These are phyloP conservation scores for Boletellus deceptivus DNA, from an alignment of 1,284 basidiomycete species.

Conservation along the genomic window DNA sequence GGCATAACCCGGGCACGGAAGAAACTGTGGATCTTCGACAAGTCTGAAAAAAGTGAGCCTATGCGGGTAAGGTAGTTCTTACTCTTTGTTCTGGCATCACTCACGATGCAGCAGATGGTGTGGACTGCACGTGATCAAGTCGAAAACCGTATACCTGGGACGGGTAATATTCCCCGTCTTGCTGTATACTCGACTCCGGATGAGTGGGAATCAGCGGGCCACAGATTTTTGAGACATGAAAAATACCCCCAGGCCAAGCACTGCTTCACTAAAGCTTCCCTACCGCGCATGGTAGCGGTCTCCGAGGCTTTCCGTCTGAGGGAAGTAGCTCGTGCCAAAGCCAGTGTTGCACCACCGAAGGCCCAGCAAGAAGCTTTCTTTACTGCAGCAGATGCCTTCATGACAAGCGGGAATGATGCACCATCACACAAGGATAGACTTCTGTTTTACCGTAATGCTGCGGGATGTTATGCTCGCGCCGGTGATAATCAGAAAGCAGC, in stretches of 20 bases:
- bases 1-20: conserved; percentile 67
- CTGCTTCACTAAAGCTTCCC: conserved; percentile 56
- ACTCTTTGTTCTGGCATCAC: not conserved
- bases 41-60: conserved; percentile 52
- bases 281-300: conserved; percentile 44
- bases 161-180: conserved; percentile 43
- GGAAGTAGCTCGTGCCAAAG: conserved; percentile 37
- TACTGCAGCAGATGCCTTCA: conserved; percentile 50
- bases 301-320: conserved; percentile 46
- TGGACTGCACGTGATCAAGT: conserved; percentile 47
- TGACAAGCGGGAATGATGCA: conserved; percentile 37
- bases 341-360: conserved; percentile 16
- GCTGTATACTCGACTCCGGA: conserved; percentile 46
- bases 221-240: conserved; percentile 51
- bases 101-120: conserved; percentile 38
- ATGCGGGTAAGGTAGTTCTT: conserved; percentile 46
- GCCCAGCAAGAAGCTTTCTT: conserved; percentile 39
- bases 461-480: conserved; percentile 50
- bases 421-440: conserved; percentile 24
- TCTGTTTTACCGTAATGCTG: conserved; percentile 49
- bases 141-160: conserved; percentile 42
- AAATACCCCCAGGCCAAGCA: conserved; percentile 59
- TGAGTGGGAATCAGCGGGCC: conserved; percentile 58
- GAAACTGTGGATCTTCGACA: conserved; percentile 66
- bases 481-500: conserved; percentile 45